Percentiles rank a stretch among this genome's conserved stretches.
These are phyloP conservation scores for Leishmania amazonensis DNA, from an alignment of 208 protist species.

Conservation along the genomic window DNA sequence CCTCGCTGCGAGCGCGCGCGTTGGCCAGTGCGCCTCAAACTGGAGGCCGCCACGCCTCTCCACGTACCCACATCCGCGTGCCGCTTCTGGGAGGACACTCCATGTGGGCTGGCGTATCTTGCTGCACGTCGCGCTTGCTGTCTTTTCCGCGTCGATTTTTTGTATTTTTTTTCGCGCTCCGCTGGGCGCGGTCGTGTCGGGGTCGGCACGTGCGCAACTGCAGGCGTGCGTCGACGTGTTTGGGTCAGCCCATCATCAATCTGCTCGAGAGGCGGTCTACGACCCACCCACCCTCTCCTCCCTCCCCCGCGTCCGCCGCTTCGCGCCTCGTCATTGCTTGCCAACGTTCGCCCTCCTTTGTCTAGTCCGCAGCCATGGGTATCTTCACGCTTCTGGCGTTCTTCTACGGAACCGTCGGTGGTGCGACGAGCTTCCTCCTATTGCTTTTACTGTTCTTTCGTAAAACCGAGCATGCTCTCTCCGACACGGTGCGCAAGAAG, in stretches of 20 bases:
- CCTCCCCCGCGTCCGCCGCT: neutral
- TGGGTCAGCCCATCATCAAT: neutral
- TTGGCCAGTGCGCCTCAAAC: neutral
- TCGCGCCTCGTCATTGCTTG: neutral
- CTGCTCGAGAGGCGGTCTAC: neutral
- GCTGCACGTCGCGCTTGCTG: too few relatives aligned
- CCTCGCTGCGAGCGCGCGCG: neutral
- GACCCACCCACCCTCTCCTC: too few relatives aligned
- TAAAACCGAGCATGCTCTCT: conserved; percentile 34
- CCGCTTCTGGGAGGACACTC: neutral
- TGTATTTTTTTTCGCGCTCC: neutral
- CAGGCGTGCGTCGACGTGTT: neutral
- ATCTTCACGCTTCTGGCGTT: conserved; percentile 35
- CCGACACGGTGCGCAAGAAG: conserved; percentile 44
- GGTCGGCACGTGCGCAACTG: neutral
- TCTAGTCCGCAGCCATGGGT: neutral
- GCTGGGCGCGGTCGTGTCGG: neutral
- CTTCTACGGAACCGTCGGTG: conserved; percentile 54
- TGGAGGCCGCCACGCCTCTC: neutral
- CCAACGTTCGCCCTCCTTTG: neutral
- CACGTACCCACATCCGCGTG: too few relatives aligned
- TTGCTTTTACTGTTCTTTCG: conserved; percentile 57
- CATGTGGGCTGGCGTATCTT: neutral
- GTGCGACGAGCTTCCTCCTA: conserved; percentile 42
- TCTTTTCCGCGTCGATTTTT: neutral